Conservation (phyloP, 495 filamentous ascomycete species). For the Aspergillus steynii region DNA sequence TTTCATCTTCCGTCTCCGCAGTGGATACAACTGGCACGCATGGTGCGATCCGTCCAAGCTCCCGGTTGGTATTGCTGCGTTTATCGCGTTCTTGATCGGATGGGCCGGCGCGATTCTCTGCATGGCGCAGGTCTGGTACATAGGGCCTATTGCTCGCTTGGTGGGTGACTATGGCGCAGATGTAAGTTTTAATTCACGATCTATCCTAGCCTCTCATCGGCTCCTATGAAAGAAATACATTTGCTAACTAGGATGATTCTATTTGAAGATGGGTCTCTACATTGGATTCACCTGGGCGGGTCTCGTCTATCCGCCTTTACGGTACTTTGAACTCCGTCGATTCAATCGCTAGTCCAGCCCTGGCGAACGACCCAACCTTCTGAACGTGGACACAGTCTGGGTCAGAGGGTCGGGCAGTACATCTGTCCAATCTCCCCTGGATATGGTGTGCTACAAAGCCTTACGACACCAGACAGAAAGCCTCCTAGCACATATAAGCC, state of each 20-base stretch:
- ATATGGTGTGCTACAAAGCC: no score
- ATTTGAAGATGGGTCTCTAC: constrained; percentile 49
- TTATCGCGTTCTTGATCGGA: constrained; percentile 63
- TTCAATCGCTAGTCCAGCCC: constrained; percentile 36
- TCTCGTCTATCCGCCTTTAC: constrained; percentile 50
- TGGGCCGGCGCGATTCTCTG: constrained; percentile 70
- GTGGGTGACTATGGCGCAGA: constrained; percentile 63
- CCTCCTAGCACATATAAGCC: no score
- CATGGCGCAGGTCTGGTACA: constrained; percentile 73
- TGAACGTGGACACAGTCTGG: no score
- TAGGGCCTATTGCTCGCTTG: constrained; percentile 58
- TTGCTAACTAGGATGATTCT: constrained; percentile 13
- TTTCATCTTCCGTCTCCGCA: constrained; percentile 56
- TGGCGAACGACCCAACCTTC: neutral
- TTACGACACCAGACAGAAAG: no score
- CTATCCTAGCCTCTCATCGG: neutral
- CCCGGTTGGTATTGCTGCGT: constrained; percentile 62
- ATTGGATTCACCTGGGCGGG: constrained; percentile 51
- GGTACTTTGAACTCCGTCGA: constrained; percentile 48
- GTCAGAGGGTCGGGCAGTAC: no score
- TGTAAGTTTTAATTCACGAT: constrained; percentile 31
- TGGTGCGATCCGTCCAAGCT: constrained; percentile 62
- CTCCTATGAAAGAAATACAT: neutral
- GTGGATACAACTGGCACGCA: constrained; percentile 58
- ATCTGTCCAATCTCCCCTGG: no score